Conservation (phyloP, 2,329 filamentous ascomycete genomes). For the Fusarium sulawesiense region DNA sequence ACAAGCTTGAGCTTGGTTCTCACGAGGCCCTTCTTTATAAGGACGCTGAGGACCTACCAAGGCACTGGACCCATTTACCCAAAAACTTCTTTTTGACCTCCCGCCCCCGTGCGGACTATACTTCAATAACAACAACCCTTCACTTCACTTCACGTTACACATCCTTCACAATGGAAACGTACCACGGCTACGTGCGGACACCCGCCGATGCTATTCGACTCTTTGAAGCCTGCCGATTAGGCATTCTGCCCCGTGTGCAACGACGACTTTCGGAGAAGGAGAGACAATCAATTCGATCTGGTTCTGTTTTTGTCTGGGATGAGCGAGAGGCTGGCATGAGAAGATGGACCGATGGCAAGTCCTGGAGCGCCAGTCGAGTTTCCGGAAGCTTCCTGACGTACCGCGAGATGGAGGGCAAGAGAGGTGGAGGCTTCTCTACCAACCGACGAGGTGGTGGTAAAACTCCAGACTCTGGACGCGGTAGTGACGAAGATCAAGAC, state of each 20-base stretch:
- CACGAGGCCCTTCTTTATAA: conserved; percentile 38
- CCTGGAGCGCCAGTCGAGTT: conserved; percentile 97
- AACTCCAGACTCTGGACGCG: conserved; percentile 83
- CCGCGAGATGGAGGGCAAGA: conserved; percentile 98
- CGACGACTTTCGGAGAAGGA: conserved; percentile 95
- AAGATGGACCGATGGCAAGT: conserved; percentile 98
- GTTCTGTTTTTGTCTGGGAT: conserved; percentile 99
- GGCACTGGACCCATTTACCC: conserved; percentile 30
- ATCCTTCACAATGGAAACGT: conserved; percentile 84
- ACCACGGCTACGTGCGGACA: conserved; percentile 94
- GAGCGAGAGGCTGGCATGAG: conserved; percentile 98
- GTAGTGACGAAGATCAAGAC: conserved; percentile 87
- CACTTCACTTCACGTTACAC: conserved; percentile 35
- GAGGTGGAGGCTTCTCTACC: conserved; percentile 79
- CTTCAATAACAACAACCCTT: background rate
- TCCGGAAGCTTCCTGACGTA: conserved; percentile 98
- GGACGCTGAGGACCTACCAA: conserved; percentile 34
- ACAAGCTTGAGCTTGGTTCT: conserved; percentile 43
- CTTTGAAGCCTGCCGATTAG: conserved; percentile 95
- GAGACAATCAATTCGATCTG: conserved; percentile 92
- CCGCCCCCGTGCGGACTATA: conserved; percentile 33
- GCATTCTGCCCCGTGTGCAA: conserved; percentile 90
- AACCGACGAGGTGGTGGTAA: conserved; percentile 72
- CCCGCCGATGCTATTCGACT: conserved; percentile 96
- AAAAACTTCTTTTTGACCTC: conserved; percentile 19